Conservation (phyloP, 768 basidiomycete genomes). For the Mycena filopes region DNA sequence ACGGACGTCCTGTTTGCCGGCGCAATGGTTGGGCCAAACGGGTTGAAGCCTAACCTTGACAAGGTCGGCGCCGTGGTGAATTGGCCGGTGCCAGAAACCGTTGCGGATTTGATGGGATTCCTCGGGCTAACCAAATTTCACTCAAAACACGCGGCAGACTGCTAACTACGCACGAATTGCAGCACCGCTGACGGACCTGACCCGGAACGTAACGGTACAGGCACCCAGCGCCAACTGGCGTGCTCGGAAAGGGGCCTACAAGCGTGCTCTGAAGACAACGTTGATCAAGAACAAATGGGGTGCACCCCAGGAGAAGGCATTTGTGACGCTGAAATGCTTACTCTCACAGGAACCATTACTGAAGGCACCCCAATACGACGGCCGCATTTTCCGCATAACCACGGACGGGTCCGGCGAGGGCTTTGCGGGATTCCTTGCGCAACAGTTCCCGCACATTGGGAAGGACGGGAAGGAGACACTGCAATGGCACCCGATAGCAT, state of each 20-base stretch:
- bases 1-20: no score
- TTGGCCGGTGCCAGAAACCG: constrained; percentile 43
- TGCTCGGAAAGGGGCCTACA: constrained; percentile 38
- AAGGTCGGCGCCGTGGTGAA: constrained; percentile 35
- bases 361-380: constrained; percentile 37
- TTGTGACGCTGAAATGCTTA: constrained; percentile 37
- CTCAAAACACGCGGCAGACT: constrained; percentile 44
- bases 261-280: constrained; percentile 36
- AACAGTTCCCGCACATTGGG: constrained; percentile 30
- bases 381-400: constrained; percentile 41
- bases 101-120: constrained; percentile 45
- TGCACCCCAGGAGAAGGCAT: constrained; percentile 37
- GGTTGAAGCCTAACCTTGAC: background rate
- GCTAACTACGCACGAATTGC: constrained; percentile 46
- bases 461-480: constrained; percentile 30
- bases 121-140: constrained; percentile 49
- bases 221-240: constrained; percentile 32
- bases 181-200: constrained; percentile 45
- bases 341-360: constrained; percentile 40
- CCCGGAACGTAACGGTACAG: constrained; percentile 38
- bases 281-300: constrained; percentile 36
- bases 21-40: background rate
- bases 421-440: constrained; percentile 42
- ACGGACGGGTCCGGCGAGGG: constrained; percentile 43
- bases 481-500: constrained; percentile 44